Conservation (phyloP, 2,329 filamentous ascomycete genomes). For the Aspergillus neotritici region DNA sequence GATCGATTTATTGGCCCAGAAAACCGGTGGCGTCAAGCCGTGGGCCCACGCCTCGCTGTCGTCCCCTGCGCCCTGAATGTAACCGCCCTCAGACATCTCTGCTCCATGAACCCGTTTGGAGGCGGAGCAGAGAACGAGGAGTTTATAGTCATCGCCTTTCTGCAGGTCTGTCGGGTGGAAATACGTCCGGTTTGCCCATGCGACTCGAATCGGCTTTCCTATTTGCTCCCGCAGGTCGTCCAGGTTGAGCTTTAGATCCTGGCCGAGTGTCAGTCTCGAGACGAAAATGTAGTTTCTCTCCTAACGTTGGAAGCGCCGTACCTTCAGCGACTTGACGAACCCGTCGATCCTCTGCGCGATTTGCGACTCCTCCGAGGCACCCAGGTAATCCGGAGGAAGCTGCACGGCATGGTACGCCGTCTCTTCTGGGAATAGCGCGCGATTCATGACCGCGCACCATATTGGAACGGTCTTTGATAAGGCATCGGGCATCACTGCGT, state of each 20-base stretch:
- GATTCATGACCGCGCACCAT: slow-evolving; percentile 86
- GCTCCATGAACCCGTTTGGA: slow-evolving; percentile 65
- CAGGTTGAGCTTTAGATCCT: slow-evolving; percentile 58
- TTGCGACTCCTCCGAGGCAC: slow-evolving; percentile 70
- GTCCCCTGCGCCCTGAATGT: slow-evolving; percentile 91
- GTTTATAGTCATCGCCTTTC: slow-evolving; percentile 54
- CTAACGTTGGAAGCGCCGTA: slow-evolving; percentile 17
- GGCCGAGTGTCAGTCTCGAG: slow-evolving; percentile 23
- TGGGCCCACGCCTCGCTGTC: slow-evolving; percentile 90
- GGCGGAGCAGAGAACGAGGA: slow-evolving; percentile 79
- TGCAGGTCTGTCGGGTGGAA: slow-evolving; percentile 43
- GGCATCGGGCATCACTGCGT: slow-evolving; percentile 78
- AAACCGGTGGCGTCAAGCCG: slow-evolving; percentile 69
- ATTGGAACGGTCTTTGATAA: slow-evolving; percentile 89
- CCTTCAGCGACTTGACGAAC: slow-evolving; percentile 49
- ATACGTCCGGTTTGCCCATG: slow-evolving; percentile 73
- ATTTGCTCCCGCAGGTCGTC: slow-evolving; percentile 51
- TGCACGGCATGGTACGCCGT: slow-evolving; percentile 51
- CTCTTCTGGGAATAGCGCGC: slow-evolving; percentile 62
- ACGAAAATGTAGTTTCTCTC: too few relatives aligned
- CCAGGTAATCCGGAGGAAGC: slow-evolving; percentile 67
- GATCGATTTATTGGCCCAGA: slow-evolving; percentile 64
- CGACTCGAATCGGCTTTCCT: slow-evolving; percentile 65
- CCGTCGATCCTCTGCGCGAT: slow-evolving; percentile 60
- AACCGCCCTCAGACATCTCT: slow-evolving; percentile 65